Base-by-base conservation (phyloP, 2,329 filamentous ascomycete genomes). In the Alternaria arbusti region DNA sequence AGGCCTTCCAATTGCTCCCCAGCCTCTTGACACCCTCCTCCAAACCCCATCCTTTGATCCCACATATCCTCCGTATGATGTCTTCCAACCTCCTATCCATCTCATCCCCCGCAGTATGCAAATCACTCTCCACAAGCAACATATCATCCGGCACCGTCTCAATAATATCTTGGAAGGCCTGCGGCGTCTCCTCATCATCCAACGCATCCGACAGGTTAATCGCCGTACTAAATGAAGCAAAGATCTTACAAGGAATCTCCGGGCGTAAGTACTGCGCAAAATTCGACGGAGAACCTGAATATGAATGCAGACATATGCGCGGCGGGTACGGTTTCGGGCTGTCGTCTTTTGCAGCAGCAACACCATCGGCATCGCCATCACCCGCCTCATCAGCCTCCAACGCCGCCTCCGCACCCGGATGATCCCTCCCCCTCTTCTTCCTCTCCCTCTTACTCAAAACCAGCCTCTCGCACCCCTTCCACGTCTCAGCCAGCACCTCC, bases 271-370 rank as follows among this genome's bases (percentile, higher is more conserved):
- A 98, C 78, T 94, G 93, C 68, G 87, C 90, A 40, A 97, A 82
- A 30, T 90, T 86, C 60, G 96, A 90, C 11, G 88, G 84, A 6
- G 90, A 87, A 0, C 93, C 95, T 51, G 92, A 96, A 80, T 94
- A 99, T 0, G 94, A 97, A 80, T 99, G 96, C 63, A 99, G 87
- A 75, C 96, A 99, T 76, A 98, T 90, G 9, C 94, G 85, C 1
- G 94, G 94, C 5, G 96, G 94, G 70, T 91, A 98, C 0, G 91
- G 90, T 63, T 23, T 44, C 1, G n/a, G 11, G 86, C 89, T 1
- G 83, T 56, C n/a, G 43, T 55, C 72, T 59, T 10, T 59, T 46
- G 63, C 62, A 28, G 0, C 8, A n/a, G 28, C 22, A 47, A 58
- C 47, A 5, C 26, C 50, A 26, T 5, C 32, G 2, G 55, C 25